A percentile compares a stretch with the other conserved stretches of the same genome.
phyloP scores from a whole-genome alignment of 495 filamentous ascomycete genomes.

The Aspergillus olivimuriae region DNA sequence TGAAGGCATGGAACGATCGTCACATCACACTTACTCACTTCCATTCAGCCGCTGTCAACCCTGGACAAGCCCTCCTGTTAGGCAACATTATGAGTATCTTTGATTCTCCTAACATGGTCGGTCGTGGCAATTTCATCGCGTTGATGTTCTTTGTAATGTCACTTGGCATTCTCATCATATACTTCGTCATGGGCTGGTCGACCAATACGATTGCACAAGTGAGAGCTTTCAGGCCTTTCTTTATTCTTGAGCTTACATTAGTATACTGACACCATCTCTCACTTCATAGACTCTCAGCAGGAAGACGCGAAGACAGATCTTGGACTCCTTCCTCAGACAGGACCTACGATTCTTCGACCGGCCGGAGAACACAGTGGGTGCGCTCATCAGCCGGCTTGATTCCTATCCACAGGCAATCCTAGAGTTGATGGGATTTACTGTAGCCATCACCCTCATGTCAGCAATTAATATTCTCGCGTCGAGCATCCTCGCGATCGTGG shows the following conservation, averaged over 20 bases:
- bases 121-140: slow-evolving; percentile 47
- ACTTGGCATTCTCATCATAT: slow-evolving; percentile 41
- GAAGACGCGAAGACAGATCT: slow-evolving; percentile 53
- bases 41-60: slow-evolving; percentile 16
- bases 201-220: slow-evolving; percentile 39
- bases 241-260: background rate
- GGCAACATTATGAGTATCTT: slow-evolving; percentile 23
- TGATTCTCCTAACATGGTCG: slow-evolving; percentile 19
- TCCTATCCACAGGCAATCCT: slow-evolving; percentile 38
- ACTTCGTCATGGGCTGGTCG: slow-evolving; percentile 47
- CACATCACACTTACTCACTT: background rate
- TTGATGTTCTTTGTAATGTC: slow-evolving; percentile 57
- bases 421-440: slow-evolving; percentile 42
- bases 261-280: background rate
- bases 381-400: slow-evolving; percentile 52
- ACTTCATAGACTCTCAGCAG: background rate
- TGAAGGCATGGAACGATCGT: background rate
- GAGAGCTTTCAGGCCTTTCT: background rate
- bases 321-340: slow-evolving; percentile 49
- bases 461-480: slow-evolving; percentile 39
- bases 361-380: slow-evolving; percentile 54
- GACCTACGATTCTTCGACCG: slow-evolving; percentile 60
- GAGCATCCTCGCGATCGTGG: slow-evolving; percentile 17
- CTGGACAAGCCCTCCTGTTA: slow-evolving; percentile 23
- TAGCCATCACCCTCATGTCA: slow-evolving; percentile 16